These are phyloP conservation scores for Mycena pura DNA, from an alignment of 768 basidiomycete species.

Conservation along the genomic window DNA sequence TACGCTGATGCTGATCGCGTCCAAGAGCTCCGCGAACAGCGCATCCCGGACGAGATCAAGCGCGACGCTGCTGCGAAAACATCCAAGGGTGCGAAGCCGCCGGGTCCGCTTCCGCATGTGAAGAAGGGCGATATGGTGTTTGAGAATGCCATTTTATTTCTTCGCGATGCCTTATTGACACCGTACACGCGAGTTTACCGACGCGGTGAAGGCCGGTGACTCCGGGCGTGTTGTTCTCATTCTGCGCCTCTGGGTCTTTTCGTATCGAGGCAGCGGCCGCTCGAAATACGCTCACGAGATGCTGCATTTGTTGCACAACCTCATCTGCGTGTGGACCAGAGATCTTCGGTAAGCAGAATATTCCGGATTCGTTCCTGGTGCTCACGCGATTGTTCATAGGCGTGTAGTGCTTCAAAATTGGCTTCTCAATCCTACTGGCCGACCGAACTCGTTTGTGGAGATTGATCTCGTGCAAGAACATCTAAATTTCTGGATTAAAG, in stretches of 20 bases:
- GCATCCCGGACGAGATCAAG: slow-evolving; percentile 6
- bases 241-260: slow-evolving; percentile 30
- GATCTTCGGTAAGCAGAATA: slow-evolving; percentile 26
- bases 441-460: slow-evolving; percentile 29
- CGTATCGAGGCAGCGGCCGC: slow-evolving; percentile 34
- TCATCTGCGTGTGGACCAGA: slow-evolving; percentile 34
- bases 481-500: slow-evolving; percentile 38
- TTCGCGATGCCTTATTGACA: slow-evolving; percentile 35
- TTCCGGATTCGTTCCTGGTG: not conserved
- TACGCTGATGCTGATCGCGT: slow-evolving; percentile 18
- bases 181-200: slow-evolving; percentile 33
- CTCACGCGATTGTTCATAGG: slow-evolving; percentile 8
- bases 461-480: slow-evolving; percentile 44
- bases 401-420: slow-evolving; percentile 39
- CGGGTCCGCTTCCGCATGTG: not conserved
- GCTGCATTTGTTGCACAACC: slow-evolving; percentile 36
- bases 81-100: not conserved
- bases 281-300: slow-evolving; percentile 40
- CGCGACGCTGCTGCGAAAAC: not conserved
- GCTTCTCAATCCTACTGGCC: slow-evolving; percentile 38
- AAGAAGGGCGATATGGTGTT: slow-evolving; percentile 28
- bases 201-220: slow-evolving; percentile 37
- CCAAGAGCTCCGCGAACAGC: slow-evolving; percentile 15
- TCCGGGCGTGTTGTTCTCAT: slow-evolving; percentile 35
- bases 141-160: slow-evolving; percentile 36